Evolutionary conservation across 768 basidiomycete species (phyloP).

Genomic region (Suillus americanus): DNA sequence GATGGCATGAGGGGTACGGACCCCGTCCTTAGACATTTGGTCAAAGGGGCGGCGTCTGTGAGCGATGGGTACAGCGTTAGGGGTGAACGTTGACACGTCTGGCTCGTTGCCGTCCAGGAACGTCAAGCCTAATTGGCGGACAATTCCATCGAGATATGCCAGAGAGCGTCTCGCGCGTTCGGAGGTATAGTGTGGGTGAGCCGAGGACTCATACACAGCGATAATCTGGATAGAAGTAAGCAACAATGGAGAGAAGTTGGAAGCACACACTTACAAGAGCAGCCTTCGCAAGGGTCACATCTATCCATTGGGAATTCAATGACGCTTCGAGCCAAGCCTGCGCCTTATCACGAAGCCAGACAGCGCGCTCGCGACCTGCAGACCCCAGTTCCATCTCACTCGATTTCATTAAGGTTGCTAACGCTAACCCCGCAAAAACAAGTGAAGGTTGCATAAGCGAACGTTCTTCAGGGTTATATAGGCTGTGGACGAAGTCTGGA

Average conservation of each 20-base stretch:
- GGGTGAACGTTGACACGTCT: conserved; percentile 51
- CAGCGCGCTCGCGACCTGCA: conserved; percentile 55
- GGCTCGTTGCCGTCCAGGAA: conserved; percentile 57
- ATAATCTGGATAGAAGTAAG: conserved; percentile 52
- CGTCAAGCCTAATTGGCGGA: conserved; percentile 55
- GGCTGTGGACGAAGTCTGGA: conserved; percentile 48
- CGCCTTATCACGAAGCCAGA: conserved; percentile 57
- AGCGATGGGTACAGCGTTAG: conserved; percentile 50
- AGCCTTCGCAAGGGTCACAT: conserved; percentile 68
- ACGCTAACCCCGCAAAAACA: conserved; percentile 64
- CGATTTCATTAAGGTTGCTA: conserved; percentile 71
- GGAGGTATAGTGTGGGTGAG: conserved; percentile 63
- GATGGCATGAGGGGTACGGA: conserved; percentile 26
- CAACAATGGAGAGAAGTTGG: background rate
- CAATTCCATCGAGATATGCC: conserved; percentile 60
- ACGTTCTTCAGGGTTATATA: conserved; percentile 54
- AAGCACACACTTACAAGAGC: conserved; percentile 50
- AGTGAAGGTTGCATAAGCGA: conserved; percentile 67
- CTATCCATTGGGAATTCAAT: conserved; percentile 51
- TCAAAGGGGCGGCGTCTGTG: conserved; percentile 30
- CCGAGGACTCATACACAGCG: conserved; percentile 74
- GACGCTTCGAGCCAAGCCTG: conserved; percentile 53
- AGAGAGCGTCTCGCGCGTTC: conserved; percentile 55
- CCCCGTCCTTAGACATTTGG: conserved; percentile 25
- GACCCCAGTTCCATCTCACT: conserved; percentile 61